Percentiles rank a stretch among this genome's conserved stretches.
These are phyloP conservation scores for Colletotrichum lini DNA, from an alignment of 2,329 filamentous ascomycete genomes.

Conservation along the genomic window DNA sequence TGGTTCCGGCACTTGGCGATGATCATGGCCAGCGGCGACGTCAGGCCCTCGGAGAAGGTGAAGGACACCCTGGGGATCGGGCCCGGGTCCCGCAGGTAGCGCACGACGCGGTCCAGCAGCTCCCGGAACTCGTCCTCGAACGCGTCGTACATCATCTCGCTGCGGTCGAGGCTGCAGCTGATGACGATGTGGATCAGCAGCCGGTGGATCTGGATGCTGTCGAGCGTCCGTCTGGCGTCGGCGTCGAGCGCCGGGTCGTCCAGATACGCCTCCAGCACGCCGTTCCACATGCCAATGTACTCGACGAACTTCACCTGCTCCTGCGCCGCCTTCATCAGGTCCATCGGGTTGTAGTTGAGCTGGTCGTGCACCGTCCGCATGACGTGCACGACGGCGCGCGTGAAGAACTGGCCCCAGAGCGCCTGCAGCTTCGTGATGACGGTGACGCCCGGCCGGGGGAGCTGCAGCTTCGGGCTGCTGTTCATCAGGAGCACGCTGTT, in stretches of 20 bases:
- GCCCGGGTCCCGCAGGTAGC: slow-evolving; percentile 34
- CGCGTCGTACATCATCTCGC: slow-evolving; percentile 41
- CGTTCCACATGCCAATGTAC: slow-evolving; percentile 32
- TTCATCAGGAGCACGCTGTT: slow-evolving; percentile 25
- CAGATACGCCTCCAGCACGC: slow-evolving; percentile 13
- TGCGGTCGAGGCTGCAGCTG: slow-evolving; percentile 38
- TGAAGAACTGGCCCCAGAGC: slow-evolving; percentile 43
- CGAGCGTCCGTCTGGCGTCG: slow-evolving; percentile 21
- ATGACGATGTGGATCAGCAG: slow-evolving; percentile 33
- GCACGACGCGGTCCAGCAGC: slow-evolving; percentile 32
- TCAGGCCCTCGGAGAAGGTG: slow-evolving; percentile 40
- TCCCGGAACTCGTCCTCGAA: slow-evolving; percentile 40
- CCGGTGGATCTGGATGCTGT: slow-evolving; percentile 39
- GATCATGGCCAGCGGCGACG: slow-evolving; percentile 37
- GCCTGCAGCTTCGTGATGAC: slow-evolving; percentile 16
- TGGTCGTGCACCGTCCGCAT: slow-evolving; percentile 32
- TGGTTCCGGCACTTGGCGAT: slow-evolving; percentile 43
- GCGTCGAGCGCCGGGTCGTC: neutral
- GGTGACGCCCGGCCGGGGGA: slow-evolving; percentile 21
- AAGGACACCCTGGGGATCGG: slow-evolving; percentile 17
- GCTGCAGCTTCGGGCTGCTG: slow-evolving; percentile 5
- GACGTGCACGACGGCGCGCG: slow-evolving; percentile 35
- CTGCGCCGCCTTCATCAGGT: neutral
- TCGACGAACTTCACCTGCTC: slow-evolving; percentile 12
- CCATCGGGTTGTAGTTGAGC: slow-evolving; percentile 19